These are phyloP conservation scores for Maudiozyma barnettii DNA, from an alignment of 805 yeast species.

Conservation along the genomic window DNA sequence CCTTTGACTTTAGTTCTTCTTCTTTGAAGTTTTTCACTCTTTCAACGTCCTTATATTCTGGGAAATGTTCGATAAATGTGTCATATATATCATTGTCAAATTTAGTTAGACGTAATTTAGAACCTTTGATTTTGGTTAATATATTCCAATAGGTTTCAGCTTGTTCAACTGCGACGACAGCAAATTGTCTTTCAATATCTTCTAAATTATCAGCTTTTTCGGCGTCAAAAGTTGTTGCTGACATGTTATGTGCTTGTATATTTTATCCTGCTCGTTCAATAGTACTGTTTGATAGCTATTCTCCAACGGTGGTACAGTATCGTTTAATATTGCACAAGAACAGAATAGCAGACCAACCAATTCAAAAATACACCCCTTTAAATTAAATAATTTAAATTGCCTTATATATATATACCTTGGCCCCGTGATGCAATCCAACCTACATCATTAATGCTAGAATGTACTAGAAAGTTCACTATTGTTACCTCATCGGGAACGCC, in stretches of 20 bases:
- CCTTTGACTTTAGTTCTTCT: constrained; percentile 68
- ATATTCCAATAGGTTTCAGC: constrained; percentile 90
- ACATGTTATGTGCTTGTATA: background rate
- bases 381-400: background rate
- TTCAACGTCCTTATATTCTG: constrained; percentile 67
- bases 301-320: background rate
- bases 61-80: constrained; percentile 60
- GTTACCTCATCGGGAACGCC: background rate
- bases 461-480: background rate
- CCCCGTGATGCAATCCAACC: too few relatives aligned
- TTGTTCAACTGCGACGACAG: constrained; percentile 93
- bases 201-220: constrained; percentile 91
- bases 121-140: constrained; percentile 65
- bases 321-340: background rate
- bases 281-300: too few relatives aligned
- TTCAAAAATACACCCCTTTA: background rate
- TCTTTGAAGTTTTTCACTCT: constrained; percentile 55
- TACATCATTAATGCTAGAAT: background rate
- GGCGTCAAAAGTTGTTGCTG: constrained; percentile 48
- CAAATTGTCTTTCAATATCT: constrained; percentile 94
- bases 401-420: too few relatives aligned
- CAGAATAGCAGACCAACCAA: background rate
- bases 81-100: constrained; percentile 63
- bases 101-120: constrained; percentile 62
- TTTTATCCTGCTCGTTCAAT: background rate